Percentiles rank a stretch among this genome's conserved stretches.
These are phyloP conservation scores for Stenocarpella maydis DNA, from an alignment of 2,329 filamentous ascomycete genomes.

Conservation along the genomic window DNA sequence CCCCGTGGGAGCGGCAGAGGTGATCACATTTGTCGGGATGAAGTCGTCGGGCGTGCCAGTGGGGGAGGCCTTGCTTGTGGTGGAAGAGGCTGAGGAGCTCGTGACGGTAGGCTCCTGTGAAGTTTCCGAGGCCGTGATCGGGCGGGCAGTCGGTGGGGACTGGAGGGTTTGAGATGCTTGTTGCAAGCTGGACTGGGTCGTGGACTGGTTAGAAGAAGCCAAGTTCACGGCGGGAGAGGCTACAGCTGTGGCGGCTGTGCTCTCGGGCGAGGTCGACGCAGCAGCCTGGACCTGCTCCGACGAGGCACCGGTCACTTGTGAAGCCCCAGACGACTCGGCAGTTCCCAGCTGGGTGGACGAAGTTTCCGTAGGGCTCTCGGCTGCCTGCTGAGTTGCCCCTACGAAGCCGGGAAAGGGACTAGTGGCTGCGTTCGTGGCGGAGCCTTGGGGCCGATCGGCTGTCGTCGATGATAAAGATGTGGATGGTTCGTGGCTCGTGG, in stretches of 20 bases:
- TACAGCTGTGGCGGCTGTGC: not conserved
- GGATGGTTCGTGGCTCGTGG: not conserved
- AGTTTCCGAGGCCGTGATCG: conserved; percentile 6
- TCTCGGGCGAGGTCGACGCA: not conserved
- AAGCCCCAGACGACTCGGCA: not conserved
- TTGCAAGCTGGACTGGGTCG: not conserved
- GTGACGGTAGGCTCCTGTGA: conserved; percentile 17
- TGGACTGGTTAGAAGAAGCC: not conserved
- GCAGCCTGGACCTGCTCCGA: not conserved
- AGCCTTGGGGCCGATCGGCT: not conserved
- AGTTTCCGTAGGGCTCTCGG: not conserved
- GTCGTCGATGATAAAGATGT: not conserved
- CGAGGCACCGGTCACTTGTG: not conserved
- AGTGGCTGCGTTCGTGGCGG: not conserved
- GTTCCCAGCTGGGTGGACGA: not conserved
- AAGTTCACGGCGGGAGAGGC: not conserved
- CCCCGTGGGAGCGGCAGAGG: conserved; percentile 44
- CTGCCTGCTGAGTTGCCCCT: not conserved
- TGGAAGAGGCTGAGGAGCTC: not conserved
- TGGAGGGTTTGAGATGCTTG: not conserved
- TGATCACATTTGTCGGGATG: conserved; percentile 51
- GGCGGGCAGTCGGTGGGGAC: conserved; percentile 2
- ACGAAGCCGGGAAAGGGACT: not conserved
- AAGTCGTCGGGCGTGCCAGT: conserved; percentile 49
- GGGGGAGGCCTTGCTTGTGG: conserved; percentile 38